These are phyloP conservation scores for Sporodiniella umbellata DNA, from an alignment of 371 early-diverging fungal species.

Conservation along the genomic window DNA sequence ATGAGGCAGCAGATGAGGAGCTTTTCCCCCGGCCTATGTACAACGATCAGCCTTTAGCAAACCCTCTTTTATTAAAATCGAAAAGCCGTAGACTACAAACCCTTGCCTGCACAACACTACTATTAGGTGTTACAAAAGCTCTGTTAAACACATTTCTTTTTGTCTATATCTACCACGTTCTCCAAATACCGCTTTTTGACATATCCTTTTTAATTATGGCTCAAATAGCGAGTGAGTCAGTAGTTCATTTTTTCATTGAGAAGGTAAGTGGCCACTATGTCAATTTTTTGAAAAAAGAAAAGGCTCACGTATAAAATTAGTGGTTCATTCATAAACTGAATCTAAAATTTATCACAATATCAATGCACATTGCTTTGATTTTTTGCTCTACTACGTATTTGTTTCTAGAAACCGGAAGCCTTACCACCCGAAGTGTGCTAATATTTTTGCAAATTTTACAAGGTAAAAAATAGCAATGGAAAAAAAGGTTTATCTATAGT, in stretches of 20 bases:
- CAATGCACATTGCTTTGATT: constrained; percentile 24
- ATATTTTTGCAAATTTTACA: constrained; percentile 18
- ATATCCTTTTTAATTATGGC: constrained; percentile 16
- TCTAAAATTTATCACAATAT: constrained; percentile 18
- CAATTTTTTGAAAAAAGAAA: neutral
- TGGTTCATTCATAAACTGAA: constrained; percentile 31
- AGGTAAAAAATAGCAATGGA: constrained; percentile 7
- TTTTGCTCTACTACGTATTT: constrained; percentile 27
- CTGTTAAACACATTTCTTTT: constrained; percentile 30
- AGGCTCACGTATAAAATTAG: neutral
- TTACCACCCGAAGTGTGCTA: constrained; percentile 6
- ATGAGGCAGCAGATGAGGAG: constrained; percentile 4
- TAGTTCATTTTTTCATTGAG: constrained; percentile 18
- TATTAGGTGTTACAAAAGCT: constrained; percentile 22
- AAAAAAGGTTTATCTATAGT: neutral
- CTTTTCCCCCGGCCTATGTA: constrained; percentile 3
- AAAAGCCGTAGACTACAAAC: constrained; percentile 19
- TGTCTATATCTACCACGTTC: constrained; percentile 21
- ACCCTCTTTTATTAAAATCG: constrained; percentile 5
- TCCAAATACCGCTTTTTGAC: constrained; percentile 22
- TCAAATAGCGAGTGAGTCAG: constrained; percentile 14
- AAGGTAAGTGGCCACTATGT: constrained; percentile 31
- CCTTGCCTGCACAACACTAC: constrained; percentile 12
- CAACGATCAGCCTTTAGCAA: neutral
- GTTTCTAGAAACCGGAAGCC: constrained; percentile 14